Percentiles rank a stretch among this genome's conserved stretches.
Conservation (phyloP, 148 eudicot genomes). For the Suaeda aralocaspica region DNA sequence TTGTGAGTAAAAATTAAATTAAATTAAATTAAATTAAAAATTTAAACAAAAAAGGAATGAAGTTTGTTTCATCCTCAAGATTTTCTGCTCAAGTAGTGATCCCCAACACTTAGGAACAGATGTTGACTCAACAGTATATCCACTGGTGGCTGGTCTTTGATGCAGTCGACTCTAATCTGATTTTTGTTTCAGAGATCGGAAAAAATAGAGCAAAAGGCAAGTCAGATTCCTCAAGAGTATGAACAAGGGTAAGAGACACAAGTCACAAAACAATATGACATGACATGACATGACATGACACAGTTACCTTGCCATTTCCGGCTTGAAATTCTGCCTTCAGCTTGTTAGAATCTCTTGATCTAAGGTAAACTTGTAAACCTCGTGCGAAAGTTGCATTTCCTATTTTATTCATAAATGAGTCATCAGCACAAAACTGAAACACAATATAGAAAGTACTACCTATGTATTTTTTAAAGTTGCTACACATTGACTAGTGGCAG, state of each 20-base stretch:
- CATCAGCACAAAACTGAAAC: neutral
- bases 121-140: conserved; percentile 52
- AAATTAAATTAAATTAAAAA: neutral
- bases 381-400: conserved; percentile 50
- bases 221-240: neutral
- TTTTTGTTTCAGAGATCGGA: neutral
- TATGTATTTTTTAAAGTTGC: too few species aligned
- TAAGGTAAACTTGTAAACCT: conserved; percentile 54
- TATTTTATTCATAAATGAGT: conserved; percentile 16
- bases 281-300: neutral
- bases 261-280: too few species aligned
- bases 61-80: neutral
- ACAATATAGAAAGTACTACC: too few species aligned
- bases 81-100: conserved; percentile 37
- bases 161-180: conserved; percentile 60
- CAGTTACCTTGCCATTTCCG: conserved; percentile 67
- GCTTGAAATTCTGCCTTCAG: conserved; percentile 66
- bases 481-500: too few species aligned
- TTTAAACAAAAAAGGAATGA: neutral
- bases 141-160: conserved; percentile 55
- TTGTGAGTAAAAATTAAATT: too few species aligned
- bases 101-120: conserved; percentile 77
- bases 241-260: neutral
- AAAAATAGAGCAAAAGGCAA: neutral
- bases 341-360: conserved; percentile 59